Conservation (phyloP, 176 grass and related monocot species). For the Ananas comosus region DNA sequence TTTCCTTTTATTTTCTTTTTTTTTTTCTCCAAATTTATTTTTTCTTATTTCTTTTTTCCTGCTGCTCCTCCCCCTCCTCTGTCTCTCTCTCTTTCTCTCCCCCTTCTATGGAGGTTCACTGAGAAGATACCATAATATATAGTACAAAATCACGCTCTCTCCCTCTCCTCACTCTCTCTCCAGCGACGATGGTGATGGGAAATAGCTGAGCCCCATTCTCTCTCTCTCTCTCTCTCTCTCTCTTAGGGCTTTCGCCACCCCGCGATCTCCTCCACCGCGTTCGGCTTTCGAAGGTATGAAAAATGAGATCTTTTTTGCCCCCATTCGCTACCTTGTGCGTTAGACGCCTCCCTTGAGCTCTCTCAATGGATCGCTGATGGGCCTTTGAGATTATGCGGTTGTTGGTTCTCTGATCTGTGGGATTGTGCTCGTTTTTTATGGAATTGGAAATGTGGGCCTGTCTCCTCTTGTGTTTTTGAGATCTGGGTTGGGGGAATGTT, state of each 20-base stretch:
- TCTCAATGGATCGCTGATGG: background rate
- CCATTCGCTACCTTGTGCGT: no score
- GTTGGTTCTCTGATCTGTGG: conserved; percentile 12
- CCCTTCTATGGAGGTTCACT: conserved; percentile 31
- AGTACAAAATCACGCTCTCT: conserved; percentile 7
- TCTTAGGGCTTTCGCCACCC: background rate
- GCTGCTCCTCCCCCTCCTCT: conserved; percentile 16
- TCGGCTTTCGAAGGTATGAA: conserved; percentile 20
- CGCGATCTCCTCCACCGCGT: conserved; percentile 11
- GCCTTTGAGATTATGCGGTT: conserved; percentile 1
- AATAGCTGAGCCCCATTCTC: background rate
- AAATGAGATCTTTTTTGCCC: conserved; percentile 1
- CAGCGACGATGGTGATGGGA: conserved; percentile 7
- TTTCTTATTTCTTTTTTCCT: conserved; percentile 8
- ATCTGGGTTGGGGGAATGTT: conserved; percentile 16
- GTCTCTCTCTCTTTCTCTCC: conserved; percentile 26
- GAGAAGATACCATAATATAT: conserved; percentile 11
- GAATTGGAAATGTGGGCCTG: conserved; percentile 20
- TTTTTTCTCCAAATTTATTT: background rate
- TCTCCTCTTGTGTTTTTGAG: conserved; percentile 13
- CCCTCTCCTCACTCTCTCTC: conserved; percentile 11
- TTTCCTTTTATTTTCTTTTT: background rate
- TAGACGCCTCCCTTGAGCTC: conserved; percentile 3
- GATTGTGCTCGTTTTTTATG: background rate
- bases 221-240: background rate